Percentiles rank a stretch among this genome's conserved stretches.
Conservation (phyloP, 805 yeast species). For the Tetrapisispora pingtungensis region DNA sequence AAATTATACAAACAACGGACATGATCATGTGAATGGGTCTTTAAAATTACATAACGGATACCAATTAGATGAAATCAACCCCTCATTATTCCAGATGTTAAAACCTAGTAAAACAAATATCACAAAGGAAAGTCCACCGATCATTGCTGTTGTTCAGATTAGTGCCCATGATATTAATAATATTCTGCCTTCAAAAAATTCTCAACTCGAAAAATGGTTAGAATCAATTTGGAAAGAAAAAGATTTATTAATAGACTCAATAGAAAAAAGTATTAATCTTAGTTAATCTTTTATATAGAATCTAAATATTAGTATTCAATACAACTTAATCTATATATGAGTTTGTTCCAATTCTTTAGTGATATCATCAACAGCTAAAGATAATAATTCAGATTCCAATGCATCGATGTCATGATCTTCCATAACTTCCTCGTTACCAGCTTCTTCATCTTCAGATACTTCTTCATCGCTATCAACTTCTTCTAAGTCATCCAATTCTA, state of each 20-base stretch:
- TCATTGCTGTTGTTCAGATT: constrained; percentile 38
- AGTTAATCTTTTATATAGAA: neutral
- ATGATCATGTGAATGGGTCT: constrained; percentile 18
- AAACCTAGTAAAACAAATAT: constrained; percentile 5
- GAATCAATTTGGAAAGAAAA: constrained; percentile 66
- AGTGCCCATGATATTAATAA: constrained; percentile 31
- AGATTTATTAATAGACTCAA: constrained; percentile 40
- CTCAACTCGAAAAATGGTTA: constrained; percentile 61
- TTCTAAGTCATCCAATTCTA: constrained; percentile 92
- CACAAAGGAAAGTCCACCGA: constrained; percentile 13
- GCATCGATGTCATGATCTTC: constrained; percentile 40
- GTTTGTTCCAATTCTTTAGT: constrained; percentile 52
- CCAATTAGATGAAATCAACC: constrained; percentile 26
- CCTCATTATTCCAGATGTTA: constrained; percentile 25
- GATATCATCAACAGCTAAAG: constrained; percentile 33
- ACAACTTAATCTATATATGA: constrained; percentile 27
- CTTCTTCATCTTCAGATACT: constrained; percentile 32
- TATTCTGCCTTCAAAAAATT: constrained; percentile 43
- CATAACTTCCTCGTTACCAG: constrained; percentile 34
- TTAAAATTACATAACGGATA: constrained; percentile 14
- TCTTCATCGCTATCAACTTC: constrained; percentile 57
- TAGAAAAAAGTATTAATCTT: constrained; percentile 29
- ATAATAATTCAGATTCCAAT: constrained; percentile 36
- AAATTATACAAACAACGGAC: constrained; percentile 9
- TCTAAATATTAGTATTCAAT: neutral